Conservation (phyloP, 2,329 filamentous ascomycete genomes). For the Fusarium pseudocircinatum region DNA sequence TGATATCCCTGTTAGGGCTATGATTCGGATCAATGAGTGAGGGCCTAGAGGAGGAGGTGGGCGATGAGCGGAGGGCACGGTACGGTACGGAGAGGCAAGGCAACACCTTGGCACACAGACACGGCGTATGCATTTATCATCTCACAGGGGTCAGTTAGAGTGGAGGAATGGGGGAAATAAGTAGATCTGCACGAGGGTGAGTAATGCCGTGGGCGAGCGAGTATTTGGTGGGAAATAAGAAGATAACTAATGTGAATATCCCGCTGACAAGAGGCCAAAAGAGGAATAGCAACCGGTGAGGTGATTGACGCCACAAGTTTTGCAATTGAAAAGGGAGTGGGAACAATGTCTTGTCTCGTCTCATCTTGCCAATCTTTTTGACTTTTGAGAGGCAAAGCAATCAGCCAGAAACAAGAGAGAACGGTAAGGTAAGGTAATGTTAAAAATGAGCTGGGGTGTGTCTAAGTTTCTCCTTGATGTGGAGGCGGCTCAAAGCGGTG, state of each 20-base stretch:
- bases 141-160: slow-evolving; percentile 1
- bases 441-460: slow-evolving; percentile 8
- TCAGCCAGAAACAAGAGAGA: background rate
- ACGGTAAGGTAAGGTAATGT: background rate
- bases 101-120: slow-evolving; percentile 6
- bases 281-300: slow-evolving; percentile 35
- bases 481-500: slow-evolving; percentile 22
- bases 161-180: slow-evolving; percentile 23
- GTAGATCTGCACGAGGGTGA: slow-evolving; percentile 25
- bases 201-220: slow-evolving; percentile 9
- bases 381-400: background rate
- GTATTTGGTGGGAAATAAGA: slow-evolving; percentile 17
- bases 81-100: slow-evolving; percentile 10
- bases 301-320: slow-evolving; percentile 43
- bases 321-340: slow-evolving; percentile 34
- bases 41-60: background rate
- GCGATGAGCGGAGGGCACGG: slow-evolving; percentile 1
- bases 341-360: slow-evolving; percentile 12
- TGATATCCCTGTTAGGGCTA: slow-evolving; percentile 24
- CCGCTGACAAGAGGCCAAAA: slow-evolving; percentile 21
- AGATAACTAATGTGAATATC: slow-evolving; percentile 24
- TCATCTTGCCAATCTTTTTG: slow-evolving; percentile 21
- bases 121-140: background rate
- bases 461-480: slow-evolving; percentile 1
- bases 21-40: slow-evolving; percentile 19